Percentiles rank a stretch among this genome's conserved stretches.
These are phyloP conservation scores for Tylopilus sp. DNA, from an alignment of 1,284 basidiomycete species.

Conservation along the genomic window DNA sequence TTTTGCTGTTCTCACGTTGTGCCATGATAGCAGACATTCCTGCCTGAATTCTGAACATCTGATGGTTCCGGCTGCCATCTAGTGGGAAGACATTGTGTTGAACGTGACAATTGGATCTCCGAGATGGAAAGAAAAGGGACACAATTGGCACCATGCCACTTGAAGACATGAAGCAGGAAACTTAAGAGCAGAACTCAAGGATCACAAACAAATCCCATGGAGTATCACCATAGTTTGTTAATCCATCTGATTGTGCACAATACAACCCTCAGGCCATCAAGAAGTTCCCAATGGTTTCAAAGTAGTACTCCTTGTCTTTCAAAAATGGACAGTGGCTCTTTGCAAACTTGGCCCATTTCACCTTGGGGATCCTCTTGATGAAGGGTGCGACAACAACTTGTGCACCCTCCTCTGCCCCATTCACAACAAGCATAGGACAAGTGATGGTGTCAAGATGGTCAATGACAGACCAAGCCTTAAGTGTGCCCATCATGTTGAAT, in stretches of 20 bases:
- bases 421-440: constrained; percentile 46
- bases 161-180: no score
- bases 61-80: not conserved
- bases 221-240: no score
- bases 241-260: not conserved
- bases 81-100: not conserved
- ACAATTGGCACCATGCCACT: no score
- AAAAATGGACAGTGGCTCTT: constrained; percentile 43
- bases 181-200: no score
- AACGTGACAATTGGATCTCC: not conserved
- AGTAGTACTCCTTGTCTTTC: constrained; percentile 24
- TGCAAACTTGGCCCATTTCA: constrained; percentile 48
- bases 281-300: not conserved
- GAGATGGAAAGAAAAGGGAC: not conserved
- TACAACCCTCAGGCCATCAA: not conserved
- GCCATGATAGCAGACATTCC: no score
- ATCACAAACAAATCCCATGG: no score
- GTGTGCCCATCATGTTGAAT: constrained; percentile 41
- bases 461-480: constrained; percentile 46
- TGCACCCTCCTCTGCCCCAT: constrained; percentile 45
- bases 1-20: no score
- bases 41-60: no score
- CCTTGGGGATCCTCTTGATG: constrained; percentile 41
- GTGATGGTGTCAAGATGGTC: constrained; percentile 44
- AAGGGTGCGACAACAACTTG: constrained; percentile 44